Conservation (phyloP, 2,329 filamentous ascomycete genomes). For the Pyrenophora teres region DNA sequence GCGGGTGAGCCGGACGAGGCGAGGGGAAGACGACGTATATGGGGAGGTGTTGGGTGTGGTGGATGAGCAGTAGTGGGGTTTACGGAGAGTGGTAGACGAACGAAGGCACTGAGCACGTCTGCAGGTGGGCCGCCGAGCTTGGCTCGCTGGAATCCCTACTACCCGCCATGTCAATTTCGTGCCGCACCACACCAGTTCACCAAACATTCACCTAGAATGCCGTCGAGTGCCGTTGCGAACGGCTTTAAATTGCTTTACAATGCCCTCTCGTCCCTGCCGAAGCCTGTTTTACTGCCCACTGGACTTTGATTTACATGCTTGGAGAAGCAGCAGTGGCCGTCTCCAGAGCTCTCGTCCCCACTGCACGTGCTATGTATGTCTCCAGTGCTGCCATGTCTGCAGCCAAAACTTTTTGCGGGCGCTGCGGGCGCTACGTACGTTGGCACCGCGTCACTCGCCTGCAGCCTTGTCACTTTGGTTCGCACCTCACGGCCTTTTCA, state of each 20-base stretch:
- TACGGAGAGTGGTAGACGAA: conserved; percentile 9
- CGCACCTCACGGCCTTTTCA: conserved; percentile 6
- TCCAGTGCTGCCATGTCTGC: too few species aligned
- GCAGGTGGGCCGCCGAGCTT: conserved; percentile 11
- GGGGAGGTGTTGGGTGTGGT: conserved; percentile 1
- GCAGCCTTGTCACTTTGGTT: conserved; percentile 9
- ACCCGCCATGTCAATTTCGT: conserved; percentile 11
- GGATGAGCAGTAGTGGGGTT: conserved; percentile 9
- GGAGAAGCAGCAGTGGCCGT: neutral
- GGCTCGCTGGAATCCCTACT: conserved; percentile 6
- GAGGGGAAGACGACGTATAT: conserved; percentile 1
- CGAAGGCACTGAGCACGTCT: conserved; percentile 11
- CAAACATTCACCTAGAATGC: too few species aligned
- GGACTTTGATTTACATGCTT: too few species aligned
- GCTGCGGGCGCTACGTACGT: conserved; percentile 7
- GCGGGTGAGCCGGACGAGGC: neutral
- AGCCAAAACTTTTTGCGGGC: neutral
- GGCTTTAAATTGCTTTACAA: neutral
- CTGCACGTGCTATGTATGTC: conserved; percentile 5
- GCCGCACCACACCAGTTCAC: conserved; percentile 4
- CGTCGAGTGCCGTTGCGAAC: too few species aligned
- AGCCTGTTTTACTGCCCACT: too few species aligned
- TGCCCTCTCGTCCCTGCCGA: neutral
- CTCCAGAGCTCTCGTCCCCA: neutral
- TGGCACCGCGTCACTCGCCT: conserved; percentile 15